Percentiles rank a stretch among this genome's conserved stretches.
These are phyloP conservation scores for Botryotinia convoluta DNA, from an alignment of 2,329 filamentous ascomycete species.

Conservation along the genomic window DNA sequence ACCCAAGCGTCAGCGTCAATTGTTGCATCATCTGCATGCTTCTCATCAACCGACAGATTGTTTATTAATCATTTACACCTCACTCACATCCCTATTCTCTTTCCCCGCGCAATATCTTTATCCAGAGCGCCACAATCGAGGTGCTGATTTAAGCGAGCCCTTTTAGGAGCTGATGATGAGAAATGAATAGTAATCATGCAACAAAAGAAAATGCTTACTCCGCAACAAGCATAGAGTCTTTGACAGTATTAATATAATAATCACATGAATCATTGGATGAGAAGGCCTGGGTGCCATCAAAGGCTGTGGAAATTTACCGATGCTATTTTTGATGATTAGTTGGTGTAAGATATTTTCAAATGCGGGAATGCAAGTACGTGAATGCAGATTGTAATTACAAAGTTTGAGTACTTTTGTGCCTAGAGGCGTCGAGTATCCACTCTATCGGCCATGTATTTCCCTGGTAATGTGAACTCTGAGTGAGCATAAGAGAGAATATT, in stretches of 20 bases:
- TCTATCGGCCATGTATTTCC: background rate
- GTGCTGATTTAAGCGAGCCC: conserved; percentile 4
- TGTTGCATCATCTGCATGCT: background rate
- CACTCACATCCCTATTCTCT: background rate
- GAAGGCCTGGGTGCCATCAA: background rate
- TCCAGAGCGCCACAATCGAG: conserved; percentile 3
- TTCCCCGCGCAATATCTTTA: background rate
- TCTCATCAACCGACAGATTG: background rate
- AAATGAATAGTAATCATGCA: conserved; percentile 14
- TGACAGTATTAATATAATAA: too few species aligned
- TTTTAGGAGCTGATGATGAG: background rate
- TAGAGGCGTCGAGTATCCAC: background rate
- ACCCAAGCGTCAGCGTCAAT: background rate
- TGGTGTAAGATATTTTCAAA: background rate
- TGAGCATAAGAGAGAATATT: background rate
- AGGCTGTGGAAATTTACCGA: background rate
- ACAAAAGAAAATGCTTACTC: background rate
- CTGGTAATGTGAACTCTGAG: too few species aligned
- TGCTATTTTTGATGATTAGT: background rate
- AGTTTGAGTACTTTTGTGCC: rapidly evolving
- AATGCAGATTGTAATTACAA: background rate
- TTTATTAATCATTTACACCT: background rate
- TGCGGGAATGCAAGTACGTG: too few species aligned
- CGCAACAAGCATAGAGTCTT: background rate
- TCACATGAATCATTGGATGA: background rate